Conservation (phyloP, 2,329 filamentous ascomycete genomes). For the Aspergillus proliferans region DNA sequence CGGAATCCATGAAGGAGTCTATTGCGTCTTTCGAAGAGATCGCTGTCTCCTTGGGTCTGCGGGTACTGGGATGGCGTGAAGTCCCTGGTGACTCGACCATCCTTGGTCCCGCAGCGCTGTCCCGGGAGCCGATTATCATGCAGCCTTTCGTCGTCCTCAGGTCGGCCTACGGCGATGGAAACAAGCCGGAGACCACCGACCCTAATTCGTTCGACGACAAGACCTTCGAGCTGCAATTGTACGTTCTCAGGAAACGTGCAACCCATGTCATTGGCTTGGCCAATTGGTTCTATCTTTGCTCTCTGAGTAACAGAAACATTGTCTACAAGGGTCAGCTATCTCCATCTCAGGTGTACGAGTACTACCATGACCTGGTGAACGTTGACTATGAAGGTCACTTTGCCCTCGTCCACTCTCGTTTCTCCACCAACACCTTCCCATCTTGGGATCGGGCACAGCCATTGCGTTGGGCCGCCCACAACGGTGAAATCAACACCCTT, state of each 20-base stretch:
- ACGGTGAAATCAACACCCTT: constrained; percentile 96
- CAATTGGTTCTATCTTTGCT: constrained; percentile 99
- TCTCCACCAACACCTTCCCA: constrained; percentile 97
- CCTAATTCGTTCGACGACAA: constrained; percentile 74
- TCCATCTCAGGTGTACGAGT: constrained; percentile 92
- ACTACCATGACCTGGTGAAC: constrained; percentile 94
- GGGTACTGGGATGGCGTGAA: constrained; percentile 92
- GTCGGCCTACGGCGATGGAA: constrained; percentile 75
- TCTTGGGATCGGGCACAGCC: constrained; percentile 98
- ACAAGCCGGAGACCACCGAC: constrained; percentile 71
- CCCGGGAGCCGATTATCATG: constrained; percentile 88
- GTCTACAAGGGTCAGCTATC: constrained; percentile 97
- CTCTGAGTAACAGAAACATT: constrained; percentile 95
- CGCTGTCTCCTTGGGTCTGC: constrained; percentile 77
- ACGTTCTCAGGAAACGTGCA: constrained; percentile 86
- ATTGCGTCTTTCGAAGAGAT: constrained; percentile 91
- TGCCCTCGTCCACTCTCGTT: constrained; percentile 91
- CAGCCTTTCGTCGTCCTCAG: constrained; percentile 91
- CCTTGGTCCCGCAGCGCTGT: constrained; percentile 85
- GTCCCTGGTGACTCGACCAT: constrained; percentile 90
- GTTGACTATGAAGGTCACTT: constrained; percentile 98
- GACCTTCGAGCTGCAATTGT: constrained; percentile 87
- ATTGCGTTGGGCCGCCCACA: constrained; percentile 93
- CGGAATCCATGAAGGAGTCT: constrained; percentile 82
- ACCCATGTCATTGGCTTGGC: constrained; percentile 91